Percentiles rank a stretch among this genome's conserved stretches.
Evolutionary conservation across 305 asterid species (phyloP).

Genomic region (Caryopteris hybrid): DNA sequence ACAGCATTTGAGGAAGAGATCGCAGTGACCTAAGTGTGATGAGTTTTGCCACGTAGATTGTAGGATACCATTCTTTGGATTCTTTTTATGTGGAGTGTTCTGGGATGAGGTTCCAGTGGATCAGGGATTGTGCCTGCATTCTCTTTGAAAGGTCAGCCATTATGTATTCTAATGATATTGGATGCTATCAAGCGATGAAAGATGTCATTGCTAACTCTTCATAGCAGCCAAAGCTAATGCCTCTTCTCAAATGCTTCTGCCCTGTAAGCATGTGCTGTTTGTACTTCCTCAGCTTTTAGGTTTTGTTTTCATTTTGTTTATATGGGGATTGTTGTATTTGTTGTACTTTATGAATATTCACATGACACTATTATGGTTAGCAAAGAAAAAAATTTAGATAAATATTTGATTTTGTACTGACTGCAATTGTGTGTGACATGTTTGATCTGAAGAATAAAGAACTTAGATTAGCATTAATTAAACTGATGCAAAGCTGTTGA

Average conservation of each 20-base stretch:
- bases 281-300: slow-evolving; percentile 31
- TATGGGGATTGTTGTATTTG: slow-evolving; percentile 41
- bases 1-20: slow-evolving; percentile 60
- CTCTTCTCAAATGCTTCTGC: slow-evolving; percentile 46
- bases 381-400: slow-evolving; percentile 23
- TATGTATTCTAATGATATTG: slow-evolving; percentile 14
- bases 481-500: slow-evolving; percentile 7
- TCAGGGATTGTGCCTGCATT: slow-evolving; percentile 17
- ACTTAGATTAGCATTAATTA: background rate
- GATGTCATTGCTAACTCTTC: slow-evolving; percentile 10
- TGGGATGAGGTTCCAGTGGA: slow-evolving; percentile 41
- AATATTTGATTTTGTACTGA: slow-evolving; percentile 9
- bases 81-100: slow-evolving; percentile 37
- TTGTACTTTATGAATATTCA: slow-evolving; percentile 28
- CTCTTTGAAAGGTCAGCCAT: background rate
- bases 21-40: slow-evolving; percentile 32
- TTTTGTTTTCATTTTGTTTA: slow-evolving; percentile 42
- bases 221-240: slow-evolving; percentile 36
- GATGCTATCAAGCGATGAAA: slow-evolving; percentile 12
- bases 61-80: slow-evolving; percentile 61
- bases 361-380: slow-evolving; percentile 26
- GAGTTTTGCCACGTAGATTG: slow-evolving; percentile 36
- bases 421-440: slow-evolving; percentile 13
- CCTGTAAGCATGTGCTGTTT: slow-evolving; percentile 55
- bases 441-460: slow-evolving; percentile 5